Percentiles rank a stretch among this genome's conserved stretches.
These are phyloP conservation scores for Candida dendrica DNA, from an alignment of 805 yeast species.

Conservation along the genomic window DNA sequence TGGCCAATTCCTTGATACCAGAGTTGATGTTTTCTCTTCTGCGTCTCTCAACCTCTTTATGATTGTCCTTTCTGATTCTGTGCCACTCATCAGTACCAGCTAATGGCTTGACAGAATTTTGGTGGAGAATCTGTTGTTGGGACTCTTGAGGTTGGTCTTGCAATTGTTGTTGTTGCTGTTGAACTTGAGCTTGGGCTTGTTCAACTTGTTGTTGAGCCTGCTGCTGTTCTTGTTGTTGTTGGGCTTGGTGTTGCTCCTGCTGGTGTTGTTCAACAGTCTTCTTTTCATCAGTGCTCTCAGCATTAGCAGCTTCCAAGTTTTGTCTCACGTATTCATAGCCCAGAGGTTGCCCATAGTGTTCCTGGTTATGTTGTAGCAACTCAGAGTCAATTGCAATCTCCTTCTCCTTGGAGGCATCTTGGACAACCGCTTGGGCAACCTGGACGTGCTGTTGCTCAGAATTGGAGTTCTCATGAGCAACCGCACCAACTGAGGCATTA, in stretches of 20 bases:
- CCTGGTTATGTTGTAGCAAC: conserved; percentile 8
- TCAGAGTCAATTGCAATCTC: conserved; percentile 17
- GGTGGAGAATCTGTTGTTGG: conserved; percentile 11
- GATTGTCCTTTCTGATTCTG: conserved; percentile 76
- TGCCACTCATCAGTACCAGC: conserved; percentile 86
- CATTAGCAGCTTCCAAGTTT: background rate
- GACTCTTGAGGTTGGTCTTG: conserved; percentile 2
- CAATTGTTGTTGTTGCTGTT: conserved; percentile 4
- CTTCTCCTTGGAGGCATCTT: background rate
- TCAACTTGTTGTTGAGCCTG: conserved; percentile 3
- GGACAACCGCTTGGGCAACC: background rate
- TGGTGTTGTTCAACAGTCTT: no score
- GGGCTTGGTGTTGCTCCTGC: background rate
- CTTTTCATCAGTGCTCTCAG: background rate
- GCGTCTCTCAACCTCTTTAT: conserved; percentile 91
- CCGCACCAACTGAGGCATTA: no score
- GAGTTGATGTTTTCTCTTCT: conserved; percentile 82
- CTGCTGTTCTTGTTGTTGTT: conserved; percentile 1
- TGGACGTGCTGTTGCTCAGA: no score
- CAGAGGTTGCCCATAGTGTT: background rate
- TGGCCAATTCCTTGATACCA: conserved; percentile 78
- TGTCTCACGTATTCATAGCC: no score
- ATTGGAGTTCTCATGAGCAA: background rate
- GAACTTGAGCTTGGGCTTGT: conserved; percentile 4
- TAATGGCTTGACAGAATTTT: conserved; percentile 36